Base-by-base conservation (phyloP, 2,329 filamentous ascomycete species). In the Kalmusia sp. region DNA sequence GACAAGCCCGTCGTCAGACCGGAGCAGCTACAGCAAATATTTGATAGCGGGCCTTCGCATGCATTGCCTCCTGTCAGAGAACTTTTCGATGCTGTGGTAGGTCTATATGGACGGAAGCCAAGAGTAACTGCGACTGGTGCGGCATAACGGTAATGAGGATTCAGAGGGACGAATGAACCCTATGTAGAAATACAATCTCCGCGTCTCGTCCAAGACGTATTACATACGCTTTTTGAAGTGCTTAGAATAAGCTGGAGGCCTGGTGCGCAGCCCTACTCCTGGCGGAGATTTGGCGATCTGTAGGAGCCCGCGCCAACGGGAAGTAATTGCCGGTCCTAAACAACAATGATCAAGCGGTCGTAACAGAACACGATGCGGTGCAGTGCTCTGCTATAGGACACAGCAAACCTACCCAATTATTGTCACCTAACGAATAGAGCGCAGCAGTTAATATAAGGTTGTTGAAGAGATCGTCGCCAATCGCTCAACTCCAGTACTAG, bases 21-120 rank as follows among this genome's bases (percentile, higher is more conserved):
- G 43, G 87, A 92, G 66, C 84, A 85, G 58, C 76, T 93, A 49
- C 82, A 88, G 5, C 82, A 86, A 45, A 83, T 93, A 31, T 92
- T 93, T 59, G 87, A 92, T 58, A 55, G 49, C 15, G 85, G 85
- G 2, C 86, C 87, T 2, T 83, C 87, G 3, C 89, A 89, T 67
- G 87, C 88, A 0, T 82, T 89, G 65, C 87, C 88, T 19, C 85
- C 88, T 9, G 84, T 93, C 19, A 86, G 89, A 71, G 89, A 92
- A 57, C 83, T 91, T 77, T 92, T 93, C 68, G 86, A 88, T 71
- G 85, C 87, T 71, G 87, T 93, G 33, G 83, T 88, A 11, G 84
- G 79, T 4, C 68, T 91, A 58, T 86, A 89, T 69, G 82, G 84
- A 1, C 77, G 82, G 55, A 87, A 84, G 70, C 80, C 84, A 12